Evolutionary conservation across 1,284 basidiomycete species (phyloP), one percentile per base, ranked within the genome.

Genomic region (Malassezia dermatis): DNA sequence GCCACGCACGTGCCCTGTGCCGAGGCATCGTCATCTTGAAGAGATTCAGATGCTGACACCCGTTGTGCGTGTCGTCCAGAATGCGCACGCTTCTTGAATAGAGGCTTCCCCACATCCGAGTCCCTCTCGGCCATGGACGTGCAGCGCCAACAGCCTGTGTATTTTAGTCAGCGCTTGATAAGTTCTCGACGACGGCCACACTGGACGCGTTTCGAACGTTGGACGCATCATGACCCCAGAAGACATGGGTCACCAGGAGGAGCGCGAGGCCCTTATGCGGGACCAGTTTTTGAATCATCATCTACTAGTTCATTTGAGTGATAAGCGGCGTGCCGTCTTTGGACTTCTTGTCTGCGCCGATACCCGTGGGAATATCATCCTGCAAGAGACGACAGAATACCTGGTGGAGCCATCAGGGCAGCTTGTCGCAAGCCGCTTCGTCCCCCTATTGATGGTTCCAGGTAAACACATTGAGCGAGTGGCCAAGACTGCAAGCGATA

Each of bases 381-480:
- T 57, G 1, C 28, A 57, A 12, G 55, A 57, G 27, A 50, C 26
- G 6, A 32, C 46, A 11, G 54, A 56, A 28, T 35, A 52, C 27
- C 2, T 31, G 3, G 6, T 28, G 26, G 19, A 32, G 21, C 4
- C 40, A 28, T 8, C n/a, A 12, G 27, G 43, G 5, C 2, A 11
- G 13, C 39, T 37, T 6, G 6, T 23, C 1, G 27, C 48, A 15
- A 44, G 51, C 17, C 55, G 55, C 12, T n/a, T 24, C 8, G 28
- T 57, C 7, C 55, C 49, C 5, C 40, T 57, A 17, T 23, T 52
- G 3, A 57, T 57, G 55, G 41, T 57, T 10, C 55, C 55, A 3
- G 55, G 55, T 1, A 15, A 35, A 2, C 35, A 43, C 17, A 57
- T 57, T 30, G 43, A 26, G n/a, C 21, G 32, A 4, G 42, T 52